Conservation (phyloP, 192 early-diverging fungal genomes). For the Coemansia sp. region DNA sequence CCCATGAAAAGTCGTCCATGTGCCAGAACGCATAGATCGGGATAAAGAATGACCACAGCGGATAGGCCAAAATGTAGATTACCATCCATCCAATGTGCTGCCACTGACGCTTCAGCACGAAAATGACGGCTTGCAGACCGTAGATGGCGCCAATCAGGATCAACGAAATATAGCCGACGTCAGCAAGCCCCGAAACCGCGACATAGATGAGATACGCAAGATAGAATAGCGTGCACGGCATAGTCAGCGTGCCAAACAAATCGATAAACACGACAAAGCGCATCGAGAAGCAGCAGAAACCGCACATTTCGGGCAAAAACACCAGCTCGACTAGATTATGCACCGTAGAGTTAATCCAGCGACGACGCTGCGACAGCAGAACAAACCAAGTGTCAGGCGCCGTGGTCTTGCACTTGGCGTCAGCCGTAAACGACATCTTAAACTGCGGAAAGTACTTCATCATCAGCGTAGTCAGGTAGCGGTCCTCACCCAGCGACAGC, state of each 20-base stretch:
- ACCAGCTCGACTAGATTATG: constrained; percentile 93
- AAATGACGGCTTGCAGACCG: constrained; percentile 85
- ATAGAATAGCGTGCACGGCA: constrained; percentile 81
- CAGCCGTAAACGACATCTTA: constrained; percentile 85
- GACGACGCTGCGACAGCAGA: constrained; percentile 88
- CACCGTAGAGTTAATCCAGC: constrained; percentile 99
- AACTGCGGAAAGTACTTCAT: constrained; percentile 96
- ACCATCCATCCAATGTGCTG: constrained; percentile 82
- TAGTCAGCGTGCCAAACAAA: constrained; percentile 74
- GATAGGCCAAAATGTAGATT: constrained; percentile 86
- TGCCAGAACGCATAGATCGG: constrained; percentile 98
- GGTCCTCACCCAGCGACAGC: constrained; percentile 93
- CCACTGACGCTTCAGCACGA: constrained; percentile 75
- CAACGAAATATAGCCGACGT: constrained; percentile 79
- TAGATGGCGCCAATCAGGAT: constrained; percentile 80
- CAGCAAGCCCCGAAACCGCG: constrained; percentile 58
- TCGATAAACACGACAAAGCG: constrained; percentile 94
- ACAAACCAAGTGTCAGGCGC: constrained; percentile 87
- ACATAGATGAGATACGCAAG: constrained; percentile 74
- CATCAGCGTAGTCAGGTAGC: constrained; percentile 95
- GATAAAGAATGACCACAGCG: constrained; percentile 88
- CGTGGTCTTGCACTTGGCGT: constrained; percentile 85
- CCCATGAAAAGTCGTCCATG: constrained; percentile 99
- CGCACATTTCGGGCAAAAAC: constrained; percentile 84
- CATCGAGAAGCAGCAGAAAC: constrained; percentile 98